Percentiles rank a stretch among this genome's conserved stretches.
Conservation (phyloP, 2,329 filamentous ascomycete species). For the Aspergillus chevalieri region DNA sequence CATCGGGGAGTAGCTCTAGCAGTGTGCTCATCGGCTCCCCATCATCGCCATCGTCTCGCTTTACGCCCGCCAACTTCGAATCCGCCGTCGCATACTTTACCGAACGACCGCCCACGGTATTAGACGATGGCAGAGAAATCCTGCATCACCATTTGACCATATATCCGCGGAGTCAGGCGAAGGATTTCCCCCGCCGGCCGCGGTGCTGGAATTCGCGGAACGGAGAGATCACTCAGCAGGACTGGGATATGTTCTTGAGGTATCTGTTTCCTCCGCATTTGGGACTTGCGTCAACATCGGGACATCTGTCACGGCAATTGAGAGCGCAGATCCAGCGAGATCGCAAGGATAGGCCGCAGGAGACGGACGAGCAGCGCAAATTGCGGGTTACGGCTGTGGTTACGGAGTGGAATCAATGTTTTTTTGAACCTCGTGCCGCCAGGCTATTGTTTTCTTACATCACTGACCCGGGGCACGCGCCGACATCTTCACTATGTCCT, state of each 20-base stretch:
- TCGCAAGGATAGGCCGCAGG: slow-evolving; percentile 37
- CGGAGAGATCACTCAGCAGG: slow-evolving; percentile 33
- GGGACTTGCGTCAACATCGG: slow-evolving; percentile 30
- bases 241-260: slow-evolving; percentile 40
- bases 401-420: slow-evolving; percentile 39
- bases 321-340: slow-evolving; percentile 37
- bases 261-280: slow-evolving; percentile 37
- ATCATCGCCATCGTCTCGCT: slow-evolving; percentile 6
- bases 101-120: slow-evolving; percentile 25
- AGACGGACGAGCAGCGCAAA: slow-evolving; percentile 35
- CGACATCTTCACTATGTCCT: slow-evolving; percentile 34
- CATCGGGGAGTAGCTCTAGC: slow-evolving; percentile 13
- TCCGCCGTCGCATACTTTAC: slow-evolving; percentile 35
- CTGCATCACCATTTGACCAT: slow-evolving; percentile 35
- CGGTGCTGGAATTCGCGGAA: slow-evolving; percentile 34
- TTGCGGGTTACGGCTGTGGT: slow-evolving; percentile 34
- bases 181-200: slow-evolving; percentile 37
- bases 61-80: slow-evolving; percentile 26
- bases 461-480: slow-evolving; percentile 25
- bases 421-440: slow-evolving; percentile 34
- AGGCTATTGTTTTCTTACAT: slow-evolving; percentile 31
- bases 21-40: slow-evolving; percentile 5
- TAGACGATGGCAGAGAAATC: slow-evolving; percentile 18
- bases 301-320: slow-evolving; percentile 31
- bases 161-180: slow-evolving; percentile 35